Evolutionary conservation across 805 yeast species (phyloP).

Genomic region (Candida dajiaensis): DNA sequence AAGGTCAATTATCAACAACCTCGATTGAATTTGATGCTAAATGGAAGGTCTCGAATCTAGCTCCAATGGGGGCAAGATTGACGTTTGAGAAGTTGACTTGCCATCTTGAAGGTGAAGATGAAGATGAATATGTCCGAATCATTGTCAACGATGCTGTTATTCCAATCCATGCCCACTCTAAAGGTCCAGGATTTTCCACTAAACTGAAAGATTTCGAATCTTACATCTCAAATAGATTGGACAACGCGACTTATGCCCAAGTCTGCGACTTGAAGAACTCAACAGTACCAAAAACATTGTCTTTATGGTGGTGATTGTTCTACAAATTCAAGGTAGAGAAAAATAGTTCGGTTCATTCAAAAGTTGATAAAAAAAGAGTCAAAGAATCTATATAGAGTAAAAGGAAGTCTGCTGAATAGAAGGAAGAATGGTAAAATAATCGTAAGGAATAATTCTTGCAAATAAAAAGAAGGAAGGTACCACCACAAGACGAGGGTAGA

Average conservation of each 20-base stretch:
- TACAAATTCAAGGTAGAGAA: neutral
- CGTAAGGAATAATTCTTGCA: too few species aligned
- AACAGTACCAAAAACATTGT: constrained; percentile 14
- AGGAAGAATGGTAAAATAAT: neutral
- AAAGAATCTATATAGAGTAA: neutral
- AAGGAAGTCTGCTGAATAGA: too few species aligned
- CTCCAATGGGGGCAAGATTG: constrained; percentile 48
- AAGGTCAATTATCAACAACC: constrained; percentile 34
- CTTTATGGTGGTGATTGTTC: constrained; percentile 26
- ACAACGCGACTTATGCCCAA: constrained; percentile 11
- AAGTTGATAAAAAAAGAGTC: neutral
- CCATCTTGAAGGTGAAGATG: constrained; percentile 15
- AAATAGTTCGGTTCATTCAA: neutral
- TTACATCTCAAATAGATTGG: constrained; percentile 9
- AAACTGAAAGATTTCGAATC: constrained; percentile 24
- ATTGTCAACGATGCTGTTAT: constrained; percentile 44
- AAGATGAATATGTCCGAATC: constrained; percentile 34
- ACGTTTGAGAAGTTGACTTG: constrained; percentile 41
- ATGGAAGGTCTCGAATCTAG: constrained; percentile 40
- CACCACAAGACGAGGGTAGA: neutral
- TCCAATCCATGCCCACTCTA: constrained; percentile 35
- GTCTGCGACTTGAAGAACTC: constrained; percentile 12
- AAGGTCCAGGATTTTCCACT: constrained; percentile 45
- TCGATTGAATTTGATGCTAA: constrained; percentile 37
- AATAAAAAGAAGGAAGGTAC: neutral